A percentile compares a stretch with the other conserved stretches of the same genome.
These are phyloP conservation scores for Metarhizium anisopliae DNA, from an alignment of 2,329 filamentous ascomycete species.

Conservation along the genomic window DNA sequence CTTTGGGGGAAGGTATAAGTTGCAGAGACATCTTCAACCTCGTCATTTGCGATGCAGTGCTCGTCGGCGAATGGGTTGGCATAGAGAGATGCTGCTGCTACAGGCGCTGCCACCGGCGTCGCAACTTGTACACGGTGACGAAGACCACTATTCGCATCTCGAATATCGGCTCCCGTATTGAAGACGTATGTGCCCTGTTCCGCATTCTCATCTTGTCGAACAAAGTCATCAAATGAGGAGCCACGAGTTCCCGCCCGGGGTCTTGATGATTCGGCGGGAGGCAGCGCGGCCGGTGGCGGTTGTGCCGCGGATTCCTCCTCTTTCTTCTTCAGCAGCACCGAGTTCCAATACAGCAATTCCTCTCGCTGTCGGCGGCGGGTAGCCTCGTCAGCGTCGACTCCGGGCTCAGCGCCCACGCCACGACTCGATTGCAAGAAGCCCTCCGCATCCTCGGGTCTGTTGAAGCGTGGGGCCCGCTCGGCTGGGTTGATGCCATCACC, in stretches of 20 bases:
- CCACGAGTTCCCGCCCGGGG: conserved; percentile 13
- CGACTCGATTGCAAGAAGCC: conserved; percentile 49
- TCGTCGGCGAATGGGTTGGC: conserved; percentile 54
- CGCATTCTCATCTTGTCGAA: conserved; percentile 39
- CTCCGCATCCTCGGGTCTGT: conserved; percentile 57
- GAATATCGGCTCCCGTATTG: conserved; percentile 44
- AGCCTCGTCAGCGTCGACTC: conserved; percentile 54
- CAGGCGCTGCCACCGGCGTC: conserved; percentile 11
- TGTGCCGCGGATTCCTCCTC: conserved; percentile 16
- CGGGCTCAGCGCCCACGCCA: conserved; percentile 30
- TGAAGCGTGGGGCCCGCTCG: conserved; percentile 46
- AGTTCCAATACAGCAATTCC: conserved; percentile 59
- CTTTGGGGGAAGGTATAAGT: conserved; percentile 33
- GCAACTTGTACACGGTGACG: conserved; percentile 32
- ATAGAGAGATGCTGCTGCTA: conserved; percentile 27
- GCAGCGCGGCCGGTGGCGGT: background rate
- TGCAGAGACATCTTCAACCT: conserved; percentile 29
- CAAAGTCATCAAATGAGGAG: conserved; percentile 50
- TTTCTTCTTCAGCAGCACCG: conserved; percentile 40
- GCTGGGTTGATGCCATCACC: conserved; percentile 47
- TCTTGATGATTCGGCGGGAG: background rate
- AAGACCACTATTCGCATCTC: conserved; percentile 32
- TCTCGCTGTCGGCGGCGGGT: conserved; percentile 52
- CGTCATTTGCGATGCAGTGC: conserved; percentile 41
- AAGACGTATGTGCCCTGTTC: conserved; percentile 49